Evolutionary conservation across 768 basidiomycete species (phyloP).

Genomic region (Kondoa subrosea): DNA sequence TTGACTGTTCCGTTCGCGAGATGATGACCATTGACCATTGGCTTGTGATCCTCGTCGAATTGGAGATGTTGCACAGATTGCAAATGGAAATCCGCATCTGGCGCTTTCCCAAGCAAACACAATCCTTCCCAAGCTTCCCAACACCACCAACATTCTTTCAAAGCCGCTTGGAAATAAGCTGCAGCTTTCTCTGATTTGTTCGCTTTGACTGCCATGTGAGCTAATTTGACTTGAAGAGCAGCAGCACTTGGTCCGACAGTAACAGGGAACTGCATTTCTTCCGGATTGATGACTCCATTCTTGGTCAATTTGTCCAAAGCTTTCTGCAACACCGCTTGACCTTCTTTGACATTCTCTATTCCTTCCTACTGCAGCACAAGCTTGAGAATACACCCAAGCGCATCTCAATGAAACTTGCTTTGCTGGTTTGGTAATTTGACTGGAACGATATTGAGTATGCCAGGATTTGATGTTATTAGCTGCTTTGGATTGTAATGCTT

Average conservation of each 20-base stretch:
- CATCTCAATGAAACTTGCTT: slow-evolving; percentile 56
- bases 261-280: slow-evolving; percentile 5
- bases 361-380: slow-evolving; percentile 53
- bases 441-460: neutral
- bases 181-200: slow-evolving; percentile 61
- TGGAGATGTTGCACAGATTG: too few relatives aligned
- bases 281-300: neutral
- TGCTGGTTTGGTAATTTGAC: slow-evolving; percentile 38
- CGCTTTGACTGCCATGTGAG: slow-evolving; percentile 57
- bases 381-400: slow-evolving; percentile 59
- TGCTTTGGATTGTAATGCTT: neutral
- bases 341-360: slow-evolving; percentile 65
- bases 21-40: neutral
- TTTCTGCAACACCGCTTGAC: slow-evolving; percentile 31
- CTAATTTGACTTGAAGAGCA: slow-evolving; percentile 52
- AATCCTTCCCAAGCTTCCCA: slow-evolving; percentile 89
- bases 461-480: neutral
- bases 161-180: slow-evolving; percentile 51
- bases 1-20: neutral
- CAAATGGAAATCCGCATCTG: slow-evolving; percentile 14
- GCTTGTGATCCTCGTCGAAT: neutral
- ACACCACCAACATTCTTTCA: slow-evolving; percentile 56
- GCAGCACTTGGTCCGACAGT: slow-evolving; percentile 36
- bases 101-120: slow-evolving; percentile 51
- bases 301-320: neutral